phyloP scores from a whole-genome alignment of 768 basidiomycete species.

The Gelatoporia subvermispora region DNA sequence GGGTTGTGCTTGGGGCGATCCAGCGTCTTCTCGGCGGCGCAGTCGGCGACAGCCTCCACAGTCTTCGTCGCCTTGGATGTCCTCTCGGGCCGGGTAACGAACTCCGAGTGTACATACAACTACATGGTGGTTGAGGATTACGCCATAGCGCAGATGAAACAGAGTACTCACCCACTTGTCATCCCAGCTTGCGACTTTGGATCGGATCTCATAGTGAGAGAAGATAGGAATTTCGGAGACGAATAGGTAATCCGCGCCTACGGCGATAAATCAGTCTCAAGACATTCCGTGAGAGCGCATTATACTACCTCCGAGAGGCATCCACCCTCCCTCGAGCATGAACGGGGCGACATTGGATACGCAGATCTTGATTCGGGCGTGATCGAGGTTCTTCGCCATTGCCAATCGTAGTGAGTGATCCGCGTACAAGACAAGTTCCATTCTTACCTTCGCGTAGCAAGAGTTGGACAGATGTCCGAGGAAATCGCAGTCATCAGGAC shows the following conservation, averaged over 20 bases:
- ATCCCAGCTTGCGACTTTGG: constrained; percentile 60
- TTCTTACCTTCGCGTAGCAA: constrained; percentile 63
- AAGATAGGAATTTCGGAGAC: constrained; percentile 66
- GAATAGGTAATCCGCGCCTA: constrained; percentile 65
- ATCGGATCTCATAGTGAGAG: constrained; percentile 53
- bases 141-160: not conserved
- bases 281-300: not conserved
- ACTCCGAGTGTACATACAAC: too few species aligned
- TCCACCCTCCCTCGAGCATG: constrained; percentile 54
- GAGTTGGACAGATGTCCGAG: constrained; percentile 77
- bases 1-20: too few species aligned
- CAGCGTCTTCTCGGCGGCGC: too few species aligned
- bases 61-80: not conserved
- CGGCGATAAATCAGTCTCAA: not conserved
- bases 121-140: too few species aligned
- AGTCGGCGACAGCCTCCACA: not conserved
- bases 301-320: constrained; percentile 43
- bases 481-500: constrained; percentile 68
- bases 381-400: constrained; percentile 24
- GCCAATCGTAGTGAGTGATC: not conserved
- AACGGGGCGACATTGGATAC: constrained; percentile 50
- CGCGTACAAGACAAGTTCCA: not conserved
- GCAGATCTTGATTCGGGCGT: constrained; percentile 39
- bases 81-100: not conserved
- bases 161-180: constrained; percentile 63